A percentile compares a stretch with the other conserved stretches of the same genome.
Evolutionary conservation across 1,284 basidiomycete species (phyloP).

Genomic region (Leccinum variabile): DNA sequence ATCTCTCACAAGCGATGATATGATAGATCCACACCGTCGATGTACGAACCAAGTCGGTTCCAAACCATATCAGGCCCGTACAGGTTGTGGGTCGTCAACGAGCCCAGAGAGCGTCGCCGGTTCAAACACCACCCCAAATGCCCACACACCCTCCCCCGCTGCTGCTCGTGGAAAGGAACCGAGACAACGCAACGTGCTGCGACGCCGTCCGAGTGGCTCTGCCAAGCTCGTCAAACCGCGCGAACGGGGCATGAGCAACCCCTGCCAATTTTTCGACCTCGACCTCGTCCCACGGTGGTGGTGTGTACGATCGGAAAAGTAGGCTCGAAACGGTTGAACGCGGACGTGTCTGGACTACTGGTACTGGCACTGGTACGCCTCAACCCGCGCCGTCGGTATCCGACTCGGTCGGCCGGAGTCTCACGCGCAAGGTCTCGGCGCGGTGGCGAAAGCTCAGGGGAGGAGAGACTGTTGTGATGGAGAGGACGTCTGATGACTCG

Average conservation of each 20-base stretch:
- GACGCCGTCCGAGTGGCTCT: constrained; percentile 42
- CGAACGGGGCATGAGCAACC: constrained; percentile 16
- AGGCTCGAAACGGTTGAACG: too few relatives aligned
- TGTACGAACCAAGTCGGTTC: constrained; percentile 18
- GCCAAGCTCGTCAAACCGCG: constrained; percentile 32
- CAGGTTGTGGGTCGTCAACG: background rate
- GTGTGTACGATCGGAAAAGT: too few relatives aligned
- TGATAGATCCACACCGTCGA: constrained; percentile 23
- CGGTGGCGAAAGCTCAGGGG: too few relatives aligned
- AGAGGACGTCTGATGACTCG: too few relatives aligned
- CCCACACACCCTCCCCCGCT: background rate
- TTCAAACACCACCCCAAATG: constrained; percentile 2
- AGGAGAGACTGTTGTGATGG: too few relatives aligned
- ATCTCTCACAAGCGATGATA: background rate
- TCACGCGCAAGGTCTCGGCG: too few relatives aligned
- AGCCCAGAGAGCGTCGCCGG: constrained; percentile 18
- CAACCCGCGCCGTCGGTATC: too few relatives aligned
- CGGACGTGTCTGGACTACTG: too few relatives aligned
- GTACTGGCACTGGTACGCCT: too few relatives aligned
- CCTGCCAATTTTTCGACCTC: background rate
- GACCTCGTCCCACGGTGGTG: too few relatives aligned
- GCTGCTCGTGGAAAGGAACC: constrained; percentile 21
- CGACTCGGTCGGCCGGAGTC: too few relatives aligned
- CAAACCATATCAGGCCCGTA: constrained; percentile 4
- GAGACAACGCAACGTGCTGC: constrained; percentile 45